phyloP scores from a whole-genome alignment of 495 filamentous ascomycete genomes.

The Penicillium pulvis region DNA sequence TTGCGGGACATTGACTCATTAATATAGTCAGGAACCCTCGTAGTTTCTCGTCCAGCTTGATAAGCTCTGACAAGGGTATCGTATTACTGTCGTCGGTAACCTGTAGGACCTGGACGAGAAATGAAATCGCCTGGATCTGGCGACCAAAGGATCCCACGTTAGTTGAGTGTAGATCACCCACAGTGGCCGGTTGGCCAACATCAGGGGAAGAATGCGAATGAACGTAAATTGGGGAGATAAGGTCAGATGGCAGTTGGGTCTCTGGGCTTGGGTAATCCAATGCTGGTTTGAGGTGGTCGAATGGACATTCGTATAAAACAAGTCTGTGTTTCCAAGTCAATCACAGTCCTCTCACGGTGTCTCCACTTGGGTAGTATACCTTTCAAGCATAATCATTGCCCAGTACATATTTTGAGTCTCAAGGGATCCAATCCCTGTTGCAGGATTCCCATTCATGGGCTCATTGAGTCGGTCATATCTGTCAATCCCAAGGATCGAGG shows the following conservation, averaged over 20 bases:
- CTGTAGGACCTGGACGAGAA: slow-evolving; percentile 3
- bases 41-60: slow-evolving; percentile 8
- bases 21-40: not conserved
- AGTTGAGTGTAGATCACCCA: not conserved
- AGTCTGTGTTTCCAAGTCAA: slow-evolving; percentile 2
- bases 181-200: not conserved
- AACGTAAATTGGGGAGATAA: not conserved
- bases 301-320: slow-evolving; percentile 4
- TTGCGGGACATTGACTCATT: not conserved
- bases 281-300: not conserved
- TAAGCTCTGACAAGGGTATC: not conserved
- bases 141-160: slow-evolving; percentile 10
- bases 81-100: not conserved
- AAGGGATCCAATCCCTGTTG: not conserved
- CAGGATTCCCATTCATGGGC: too few species aligned
- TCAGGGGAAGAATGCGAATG: not conserved
- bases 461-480: not conserved
- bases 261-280: slow-evolving; percentile 1
- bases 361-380: slow-evolving; percentile 18
- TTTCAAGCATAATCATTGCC: slow-evolving; percentile 32
- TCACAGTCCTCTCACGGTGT: too few species aligned
- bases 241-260: slow-evolving; percentile 3
- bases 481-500: slow-evolving; percentile 22
- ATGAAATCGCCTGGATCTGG: slow-evolving; percentile 4
- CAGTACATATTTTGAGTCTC: slow-evolving; percentile 35